Conservation (phyloP, 1,284 basidiomycete genomes). For the Ustilago bromivora region DNA sequence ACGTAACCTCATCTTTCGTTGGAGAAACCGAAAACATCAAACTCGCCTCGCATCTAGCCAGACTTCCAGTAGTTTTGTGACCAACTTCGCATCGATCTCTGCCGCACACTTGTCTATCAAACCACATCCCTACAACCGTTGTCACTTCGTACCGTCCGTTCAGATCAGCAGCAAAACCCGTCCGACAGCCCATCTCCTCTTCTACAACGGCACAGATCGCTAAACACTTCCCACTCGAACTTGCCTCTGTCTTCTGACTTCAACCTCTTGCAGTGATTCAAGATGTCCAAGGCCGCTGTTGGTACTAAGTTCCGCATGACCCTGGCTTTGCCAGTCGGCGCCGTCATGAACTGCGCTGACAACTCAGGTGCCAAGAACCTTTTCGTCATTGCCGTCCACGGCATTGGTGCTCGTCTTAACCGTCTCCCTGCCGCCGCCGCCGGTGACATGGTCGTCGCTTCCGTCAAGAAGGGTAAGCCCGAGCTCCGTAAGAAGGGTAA, state of each 20-base stretch:
- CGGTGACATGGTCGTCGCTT: slow-evolving; percentile 98
- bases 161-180: slow-evolving; percentile 22
- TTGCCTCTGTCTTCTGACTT: background rate
- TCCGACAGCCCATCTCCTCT: background rate
- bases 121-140: background rate
- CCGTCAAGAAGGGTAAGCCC: slow-evolving; percentile 99
- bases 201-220: slow-evolving; percentile 8
- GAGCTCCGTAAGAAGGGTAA: slow-evolving; percentile 99
- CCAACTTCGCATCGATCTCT: no score
- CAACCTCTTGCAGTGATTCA: slow-evolving; percentile 42
- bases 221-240: slow-evolving; percentile 10
- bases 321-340: slow-evolving; percentile 87
- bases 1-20: no score
- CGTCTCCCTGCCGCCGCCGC: slow-evolving; percentile 97
- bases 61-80: no score
- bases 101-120: background rate
- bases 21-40: no score
- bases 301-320: slow-evolving; percentile 95
- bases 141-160: background rate
- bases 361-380: slow-evolving; percentile 99
- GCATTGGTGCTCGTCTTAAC: slow-evolving; percentile 96
- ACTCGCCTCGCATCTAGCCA: no score
- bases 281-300: slow-evolving; percentile 72
- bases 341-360: slow-evolving; percentile 99
- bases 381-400: slow-evolving; percentile 88